Evolutionary conservation across 768 basidiomycete species (phyloP).

Genomic region (Pisolithus sp.): DNA sequence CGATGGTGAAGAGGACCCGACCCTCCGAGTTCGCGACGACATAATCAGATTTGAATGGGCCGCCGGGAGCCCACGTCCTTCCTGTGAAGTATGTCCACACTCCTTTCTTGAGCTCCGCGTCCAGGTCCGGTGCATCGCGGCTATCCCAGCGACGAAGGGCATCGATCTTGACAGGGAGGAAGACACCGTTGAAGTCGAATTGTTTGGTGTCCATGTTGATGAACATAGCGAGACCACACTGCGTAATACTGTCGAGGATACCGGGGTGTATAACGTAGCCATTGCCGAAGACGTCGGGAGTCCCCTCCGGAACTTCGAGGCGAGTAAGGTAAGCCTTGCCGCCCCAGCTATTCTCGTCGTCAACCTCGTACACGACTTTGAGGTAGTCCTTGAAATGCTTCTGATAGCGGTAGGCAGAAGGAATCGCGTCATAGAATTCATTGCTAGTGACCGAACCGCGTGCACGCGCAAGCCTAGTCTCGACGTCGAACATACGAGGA

Average conservation of each 20-base stretch:
- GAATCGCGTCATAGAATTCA: constrained; percentile 12
- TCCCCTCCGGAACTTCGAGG: constrained; percentile 13
- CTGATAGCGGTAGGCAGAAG: constrained; percentile 10
- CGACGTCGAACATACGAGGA: constrained; percentile 20
- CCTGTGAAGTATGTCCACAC: constrained; percentile 26
- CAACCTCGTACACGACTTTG: constrained; percentile 22
- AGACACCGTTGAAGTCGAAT: constrained; percentile 27
- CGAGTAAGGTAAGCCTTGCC: constrained; percentile 23
- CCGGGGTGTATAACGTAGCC: constrained; percentile 29
- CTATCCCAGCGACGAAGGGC: constrained; percentile 26
- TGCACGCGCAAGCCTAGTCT: constrained; percentile 13
- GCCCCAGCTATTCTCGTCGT: constrained; percentile 22
- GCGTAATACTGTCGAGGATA: constrained; percentile 28
- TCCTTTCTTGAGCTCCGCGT: constrained; percentile 22
- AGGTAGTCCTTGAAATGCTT: constrained; percentile 24
- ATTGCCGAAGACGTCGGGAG: constrained; percentile 23
- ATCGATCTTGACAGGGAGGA: constrained; percentile 27
- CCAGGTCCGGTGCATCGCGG: constrained; percentile 15
- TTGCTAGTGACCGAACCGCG: constrained; percentile 8
- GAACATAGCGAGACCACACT: constrained; percentile 26
- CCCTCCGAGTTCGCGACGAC: constrained; percentile 25
- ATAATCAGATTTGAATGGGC: constrained; percentile 18
- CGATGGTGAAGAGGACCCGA: constrained; percentile 26
- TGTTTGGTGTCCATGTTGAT: constrained; percentile 19
- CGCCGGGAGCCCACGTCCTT: constrained; percentile 17